Conservation (phyloP, 2,329 filamentous ascomycete species). For the Aspergillus brasiliensis region DNA sequence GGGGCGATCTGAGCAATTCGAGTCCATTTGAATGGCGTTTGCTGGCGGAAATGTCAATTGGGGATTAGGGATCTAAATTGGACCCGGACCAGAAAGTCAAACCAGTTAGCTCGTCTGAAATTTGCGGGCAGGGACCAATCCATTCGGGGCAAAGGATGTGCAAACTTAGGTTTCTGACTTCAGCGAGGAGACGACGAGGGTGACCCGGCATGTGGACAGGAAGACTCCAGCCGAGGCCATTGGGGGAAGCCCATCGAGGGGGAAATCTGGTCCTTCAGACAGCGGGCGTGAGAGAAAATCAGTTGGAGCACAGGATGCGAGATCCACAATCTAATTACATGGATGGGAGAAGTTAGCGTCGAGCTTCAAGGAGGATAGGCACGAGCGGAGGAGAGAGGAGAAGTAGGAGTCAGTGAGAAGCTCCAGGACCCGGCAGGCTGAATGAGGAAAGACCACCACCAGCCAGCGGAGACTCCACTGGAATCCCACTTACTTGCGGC, state of each 20-base stretch:
- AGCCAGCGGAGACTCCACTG: neutral
- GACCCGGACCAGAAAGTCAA: constrained; percentile 2
- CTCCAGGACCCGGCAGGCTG: too few relatives aligned
- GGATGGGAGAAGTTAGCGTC: neutral
- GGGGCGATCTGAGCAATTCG: constrained; percentile 6
- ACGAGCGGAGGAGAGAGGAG: neutral
- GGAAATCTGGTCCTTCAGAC: neutral
- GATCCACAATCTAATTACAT: neutral
- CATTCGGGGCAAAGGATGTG: neutral
- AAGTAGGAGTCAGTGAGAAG: neutral
- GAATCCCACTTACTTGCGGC: neutral
- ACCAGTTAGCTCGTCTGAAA: neutral
- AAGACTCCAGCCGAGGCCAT: neutral
- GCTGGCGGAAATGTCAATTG: neutral
- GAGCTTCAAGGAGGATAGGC: neutral
- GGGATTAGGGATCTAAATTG: neutral
- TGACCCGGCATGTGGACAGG: neutral
- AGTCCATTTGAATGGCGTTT: constrained; percentile 1
- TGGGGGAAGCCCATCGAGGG: neutral
- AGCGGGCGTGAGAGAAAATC: neutral
- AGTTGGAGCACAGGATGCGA: neutral
- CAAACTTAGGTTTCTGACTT: neutral
- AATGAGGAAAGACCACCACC: too few relatives aligned
- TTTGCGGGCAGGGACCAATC: neutral
- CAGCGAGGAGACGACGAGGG: neutral